Percentiles rank a stretch among this genome's conserved stretches.
Evolutionary conservation across 805 yeast species (phyloP).

Genomic region (Starmera caribaea): DNA sequence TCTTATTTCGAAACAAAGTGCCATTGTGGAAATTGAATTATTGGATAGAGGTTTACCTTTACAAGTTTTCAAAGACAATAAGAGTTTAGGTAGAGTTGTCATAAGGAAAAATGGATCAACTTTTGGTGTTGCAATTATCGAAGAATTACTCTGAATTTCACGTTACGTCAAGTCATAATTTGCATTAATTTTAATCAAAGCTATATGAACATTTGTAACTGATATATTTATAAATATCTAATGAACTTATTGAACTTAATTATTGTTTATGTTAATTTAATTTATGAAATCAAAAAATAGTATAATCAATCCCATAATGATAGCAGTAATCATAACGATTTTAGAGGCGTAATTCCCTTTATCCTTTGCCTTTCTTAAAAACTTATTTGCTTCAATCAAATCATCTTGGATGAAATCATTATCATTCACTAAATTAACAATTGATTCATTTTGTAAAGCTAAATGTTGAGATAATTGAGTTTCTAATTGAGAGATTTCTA

Average conservation of each 20-base stretch:
- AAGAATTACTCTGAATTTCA: slow-evolving; percentile 27
- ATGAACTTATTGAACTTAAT: not conserved
- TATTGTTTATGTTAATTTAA: slow-evolving; percentile 11
- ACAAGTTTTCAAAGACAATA: slow-evolving; percentile 90
- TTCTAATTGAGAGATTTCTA: slow-evolving; percentile 69
- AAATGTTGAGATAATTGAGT: slow-evolving; percentile 67
- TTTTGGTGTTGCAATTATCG: slow-evolving; percentile 98
- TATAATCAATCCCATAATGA: slow-evolving; percentile 46
- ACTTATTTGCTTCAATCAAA: slow-evolving; percentile 60
- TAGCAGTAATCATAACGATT: slow-evolving; percentile 43
- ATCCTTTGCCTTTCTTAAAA: slow-evolving; percentile 57
- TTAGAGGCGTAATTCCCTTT: slow-evolving; percentile 54
- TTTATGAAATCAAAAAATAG: slow-evolving; percentile 42
- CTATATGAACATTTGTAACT: not conserved
- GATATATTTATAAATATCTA: too few relatives aligned
- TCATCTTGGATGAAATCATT: slow-evolving; percentile 61
- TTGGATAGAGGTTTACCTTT: slow-evolving; percentile 84
- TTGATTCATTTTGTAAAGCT: slow-evolving; percentile 61
- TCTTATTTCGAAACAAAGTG: slow-evolving; percentile 95
- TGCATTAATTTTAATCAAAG: not conserved
- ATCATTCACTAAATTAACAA: slow-evolving; percentile 50
- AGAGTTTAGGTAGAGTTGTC: slow-evolving; percentile 95
- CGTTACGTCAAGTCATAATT: too few relatives aligned
- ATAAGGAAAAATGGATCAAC: slow-evolving; percentile 99
- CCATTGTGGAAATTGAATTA: slow-evolving; percentile 83